Evolutionary conservation across 371 early-diverging fungal genomes (phyloP), one percentile per base, ranked within the genome.

Genomic region (Rhizoclosmatium hyalinum): DNA sequence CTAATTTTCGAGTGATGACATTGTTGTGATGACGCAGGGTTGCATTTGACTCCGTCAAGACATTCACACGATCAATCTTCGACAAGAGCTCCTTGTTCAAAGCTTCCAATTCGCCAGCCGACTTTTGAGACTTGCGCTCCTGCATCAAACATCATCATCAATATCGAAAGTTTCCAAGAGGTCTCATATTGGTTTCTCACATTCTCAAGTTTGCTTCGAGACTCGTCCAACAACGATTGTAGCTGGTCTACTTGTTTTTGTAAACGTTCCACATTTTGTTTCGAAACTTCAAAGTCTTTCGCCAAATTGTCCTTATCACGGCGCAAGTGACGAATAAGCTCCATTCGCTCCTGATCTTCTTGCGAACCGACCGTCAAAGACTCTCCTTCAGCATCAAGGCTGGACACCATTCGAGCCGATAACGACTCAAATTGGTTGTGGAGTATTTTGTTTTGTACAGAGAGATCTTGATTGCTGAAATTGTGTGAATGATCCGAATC

Each of bases 1-100:
- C 46, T 1, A 86, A 75, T 19, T 81, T 78, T 55, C 66, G 72
- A 45, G 72, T 70, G 42, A 81, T 72, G 1, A 80, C 80, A 57
- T 86, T 83, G 45, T 82, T 83, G 73, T 92, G 90, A 2, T 81
- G 73, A 2, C 93, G 88, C 64, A 94, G 79, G 2, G 88, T 88
- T 3, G 85, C 76, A 77, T 94, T 94, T 53, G 90, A 90, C 67
- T 93, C 94, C 8, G 91, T 89, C 53, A 93, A 77, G 24, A 92
- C 70, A 75, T 85, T 86, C 50, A 88, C 70, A 64, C 91, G 87
- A 71, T 91, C 86, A 64, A 90, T 80, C 82, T 90, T 90, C 66
- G 87, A 88, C 75, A 90, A 68, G 54, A 91, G 83, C 69, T 90
- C 88, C 60, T 81, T 73, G 62, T 91, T 87, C 78, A 88, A 85